Evolutionary conservation across 73 alveolate genomes (phyloP).

Genomic region (Durusdinium trenchii): DNA sequence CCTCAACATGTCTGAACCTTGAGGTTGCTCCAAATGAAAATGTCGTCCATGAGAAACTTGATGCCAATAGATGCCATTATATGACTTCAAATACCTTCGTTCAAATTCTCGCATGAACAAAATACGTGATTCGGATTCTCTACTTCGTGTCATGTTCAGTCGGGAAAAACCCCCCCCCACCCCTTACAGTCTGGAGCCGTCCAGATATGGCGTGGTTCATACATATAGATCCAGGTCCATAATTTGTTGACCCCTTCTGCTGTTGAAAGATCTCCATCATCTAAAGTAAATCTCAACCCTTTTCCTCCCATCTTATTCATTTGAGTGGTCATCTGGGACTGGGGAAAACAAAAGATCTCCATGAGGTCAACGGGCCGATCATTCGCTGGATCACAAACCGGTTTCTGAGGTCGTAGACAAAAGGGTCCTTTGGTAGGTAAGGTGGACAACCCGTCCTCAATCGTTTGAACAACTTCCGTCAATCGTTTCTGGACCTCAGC

Average conservation of each 20-base stretch:
- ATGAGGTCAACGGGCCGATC: constrained; percentile 4
- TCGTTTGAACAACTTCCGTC: too few relatives aligned
- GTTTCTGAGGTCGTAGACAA: too few relatives aligned
- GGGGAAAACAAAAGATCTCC: not conserved
- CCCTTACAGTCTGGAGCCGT: not conserved
- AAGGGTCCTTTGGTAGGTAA: too few relatives aligned
- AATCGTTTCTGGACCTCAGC: too few relatives aligned
- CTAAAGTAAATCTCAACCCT: not conserved
- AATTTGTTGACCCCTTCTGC: not conserved
- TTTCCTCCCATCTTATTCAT: not conserved
- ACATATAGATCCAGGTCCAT: not conserved
- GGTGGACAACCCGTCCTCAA: too few relatives aligned
- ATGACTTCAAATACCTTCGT: not conserved
- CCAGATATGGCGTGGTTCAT: not conserved
- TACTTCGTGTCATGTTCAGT: not conserved
- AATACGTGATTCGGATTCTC: not conserved
- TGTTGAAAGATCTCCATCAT: not conserved
- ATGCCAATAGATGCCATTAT: not conserved
- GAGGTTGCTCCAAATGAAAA: not conserved
- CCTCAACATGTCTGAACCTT: not conserved
- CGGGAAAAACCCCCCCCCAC: not conserved
- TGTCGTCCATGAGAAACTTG: not conserved
- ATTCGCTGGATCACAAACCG: not conserved
- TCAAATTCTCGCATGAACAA: not conserved
- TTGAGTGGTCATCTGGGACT: not conserved